Evolutionary conservation across 345 rosid species (phyloP), one percentile per base, ranked within the genome.

Genomic region (Geranium rotundifolium): DNA sequence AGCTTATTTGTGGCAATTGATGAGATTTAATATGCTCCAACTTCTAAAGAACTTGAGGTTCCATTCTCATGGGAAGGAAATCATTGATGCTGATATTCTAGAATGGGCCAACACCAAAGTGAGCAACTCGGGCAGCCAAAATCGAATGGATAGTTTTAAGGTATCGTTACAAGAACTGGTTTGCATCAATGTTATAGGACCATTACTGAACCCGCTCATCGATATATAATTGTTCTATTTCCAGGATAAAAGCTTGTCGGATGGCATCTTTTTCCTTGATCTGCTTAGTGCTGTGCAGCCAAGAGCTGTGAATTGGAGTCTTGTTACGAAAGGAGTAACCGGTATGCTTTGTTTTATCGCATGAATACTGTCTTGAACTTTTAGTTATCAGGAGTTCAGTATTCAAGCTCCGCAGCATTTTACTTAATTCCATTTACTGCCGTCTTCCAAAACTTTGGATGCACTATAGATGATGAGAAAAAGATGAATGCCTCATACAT

Each of bases 401-500:
- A 46, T 0, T 46, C 12, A 12, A 9, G 12, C 10, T 46, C 16
- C 52, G 10, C 14, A 9, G 12, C 8, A 7, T 4, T 34, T 5
- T 34, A 34, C 41, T 46, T 46, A 46, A 9, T 12, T 46, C 3
- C 52, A 46, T 46, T 46, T 46, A 9, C 12, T 9, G 52, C 12
- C 10, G 52, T 46, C 52, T 46, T 46, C 52, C 5, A 12, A 55
- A 46, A 65, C 63, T 59, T 66, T 56, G 65, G 59, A 52, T 29
- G 0, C 23, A 60, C 60, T 70, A 69, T 67, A 93, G 96, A 85
- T 61, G 99, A 90, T 67, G 86, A 84, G 91, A 88, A 90, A 73
- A 93, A 80, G 86, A 93, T 90, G 99, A 93, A 93, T 60, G 99
- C 97, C 17, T 79, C 91, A 61, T 89, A 93, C 72, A 85, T 93